These are phyloP conservation scores for Teratosphaeria pseudoeucalypti DNA, from an alignment of 2,329 filamentous ascomycete genomes.

Conservation along the genomic window DNA sequence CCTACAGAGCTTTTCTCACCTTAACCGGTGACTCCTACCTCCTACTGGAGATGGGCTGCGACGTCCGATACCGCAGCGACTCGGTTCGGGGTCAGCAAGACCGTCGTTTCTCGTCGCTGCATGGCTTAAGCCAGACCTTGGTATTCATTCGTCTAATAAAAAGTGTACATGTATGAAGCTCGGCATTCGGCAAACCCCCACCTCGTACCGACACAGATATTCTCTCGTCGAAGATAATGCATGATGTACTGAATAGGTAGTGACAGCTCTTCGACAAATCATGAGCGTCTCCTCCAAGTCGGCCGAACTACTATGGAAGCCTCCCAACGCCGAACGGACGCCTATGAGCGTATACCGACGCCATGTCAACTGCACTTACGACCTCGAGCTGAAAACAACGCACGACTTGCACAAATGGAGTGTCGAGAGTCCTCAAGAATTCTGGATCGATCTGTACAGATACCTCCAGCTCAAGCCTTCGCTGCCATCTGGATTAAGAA, in stretches of 20 bases:
- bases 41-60: too few relatives aligned
- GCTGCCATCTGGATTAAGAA: constrained; percentile 22
- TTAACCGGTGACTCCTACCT: too few relatives aligned
- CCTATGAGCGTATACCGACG: constrained; percentile 22
- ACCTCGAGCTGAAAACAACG: constrained; percentile 15
- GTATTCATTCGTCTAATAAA: too few relatives aligned
- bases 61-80: too few relatives aligned
- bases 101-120: too few relatives aligned
- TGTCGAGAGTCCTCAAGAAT: constrained; percentile 30
- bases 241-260: too few relatives aligned
- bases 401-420: constrained; percentile 33
- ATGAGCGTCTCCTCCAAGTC: constrained; percentile 1
- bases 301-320: constrained; percentile 15
- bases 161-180: neutral
- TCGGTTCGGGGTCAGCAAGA: too few relatives aligned
- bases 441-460: constrained; percentile 35
- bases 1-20: too few relatives aligned
- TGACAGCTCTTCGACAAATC: neutral
- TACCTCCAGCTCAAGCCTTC: constrained; percentile 28
- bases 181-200: neutral
- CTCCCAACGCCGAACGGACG: constrained; percentile 10
- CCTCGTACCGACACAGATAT: neutral
- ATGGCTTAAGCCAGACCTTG: too few relatives aligned
- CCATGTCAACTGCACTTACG: constrained; percentile 22
- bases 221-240: neutral